Conservation (phyloP, 495 filamentous ascomycete genomes). For the Friedmanniomyces simplex region DNA sequence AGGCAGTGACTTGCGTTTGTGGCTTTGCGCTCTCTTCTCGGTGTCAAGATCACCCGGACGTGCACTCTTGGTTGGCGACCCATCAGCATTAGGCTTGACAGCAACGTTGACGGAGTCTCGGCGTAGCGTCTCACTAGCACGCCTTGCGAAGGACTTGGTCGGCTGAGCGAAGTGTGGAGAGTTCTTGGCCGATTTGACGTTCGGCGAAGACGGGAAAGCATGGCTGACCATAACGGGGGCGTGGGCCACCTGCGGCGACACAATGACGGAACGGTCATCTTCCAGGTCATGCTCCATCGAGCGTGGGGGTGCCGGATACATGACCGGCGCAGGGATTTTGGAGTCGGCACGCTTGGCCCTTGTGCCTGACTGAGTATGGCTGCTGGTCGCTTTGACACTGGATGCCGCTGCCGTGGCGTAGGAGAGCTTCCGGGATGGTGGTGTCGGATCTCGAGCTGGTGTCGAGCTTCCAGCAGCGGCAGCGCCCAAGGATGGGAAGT, state of each 20-base stretch:
- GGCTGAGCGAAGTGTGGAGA: constrained; percentile 14
- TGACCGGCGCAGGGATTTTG: constrained; percentile 1
- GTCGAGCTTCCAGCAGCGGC: not conserved
- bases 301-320: not conserved
- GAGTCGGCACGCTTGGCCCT: not conserved
- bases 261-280: constrained; percentile 7
- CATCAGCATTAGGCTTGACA: not conserved
- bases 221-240: not conserved
- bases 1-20: constrained; percentile 16
- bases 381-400: not conserved
- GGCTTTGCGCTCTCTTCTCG: not conserved
- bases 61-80: not conserved
- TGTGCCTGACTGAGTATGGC: not conserved
- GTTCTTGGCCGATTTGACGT: not conserved
- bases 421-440: not conserved
- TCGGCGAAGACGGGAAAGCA: not conserved
- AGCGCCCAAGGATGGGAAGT: not conserved
- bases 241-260: not conserved
- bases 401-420: not conserved
- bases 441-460: not conserved
- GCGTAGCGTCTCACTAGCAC: constrained; percentile 6
- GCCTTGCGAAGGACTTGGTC: constrained; percentile 10
- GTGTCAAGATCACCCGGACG: not conserved
- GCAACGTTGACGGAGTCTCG: not conserved
- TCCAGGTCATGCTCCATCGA: not conserved